These are phyloP conservation scores for Oldenlandia corymbosa DNA, from an alignment of 257 asterid species.

Conservation along the genomic window DNA sequence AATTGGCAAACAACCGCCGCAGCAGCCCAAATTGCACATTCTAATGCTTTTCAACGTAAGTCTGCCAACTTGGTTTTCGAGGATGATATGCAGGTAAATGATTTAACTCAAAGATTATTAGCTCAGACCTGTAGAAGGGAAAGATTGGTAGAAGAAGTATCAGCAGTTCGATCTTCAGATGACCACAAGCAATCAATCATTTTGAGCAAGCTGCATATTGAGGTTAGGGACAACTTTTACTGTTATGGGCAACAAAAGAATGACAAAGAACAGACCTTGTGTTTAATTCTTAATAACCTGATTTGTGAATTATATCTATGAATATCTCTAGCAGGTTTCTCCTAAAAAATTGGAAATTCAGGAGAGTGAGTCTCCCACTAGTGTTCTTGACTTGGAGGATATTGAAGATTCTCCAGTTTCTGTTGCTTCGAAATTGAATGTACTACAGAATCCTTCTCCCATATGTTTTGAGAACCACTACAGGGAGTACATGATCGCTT, in stretches of 20 bases:
- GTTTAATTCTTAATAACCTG: not conserved
- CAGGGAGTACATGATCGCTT: constrained; percentile 30
- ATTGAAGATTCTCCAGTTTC: constrained; percentile 13
- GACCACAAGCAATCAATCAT: not conserved
- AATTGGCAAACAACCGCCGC: not conserved
- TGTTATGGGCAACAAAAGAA: no score
- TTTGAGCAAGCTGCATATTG: constrained; percentile 16
- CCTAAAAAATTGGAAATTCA: constrained; percentile 23
- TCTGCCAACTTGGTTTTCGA: constrained; percentile 8
- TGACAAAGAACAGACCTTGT: not conserved
- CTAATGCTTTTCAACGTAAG: constrained; percentile 8
- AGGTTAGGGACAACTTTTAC: constrained; percentile 21
- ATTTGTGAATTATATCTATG: no score
- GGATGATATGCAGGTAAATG: constrained; percentile 8
- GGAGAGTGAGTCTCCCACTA: constrained; percentile 28
- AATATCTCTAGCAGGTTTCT: constrained; percentile 17
- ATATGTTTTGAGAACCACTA: constrained; percentile 28
- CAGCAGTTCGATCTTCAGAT: constrained; percentile 8
- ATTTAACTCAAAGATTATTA: not conserved
- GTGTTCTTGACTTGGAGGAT: constrained; percentile 35
- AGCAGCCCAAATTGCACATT: not conserved
- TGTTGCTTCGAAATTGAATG: constrained; percentile 5
- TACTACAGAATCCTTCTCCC: constrained; percentile 25
- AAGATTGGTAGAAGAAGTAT: not conserved
- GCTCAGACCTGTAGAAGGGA: constrained; percentile 10